phyloP scores from a whole-genome alignment of 345 rosid species.

The Rhizophora apiculata region DNA sequence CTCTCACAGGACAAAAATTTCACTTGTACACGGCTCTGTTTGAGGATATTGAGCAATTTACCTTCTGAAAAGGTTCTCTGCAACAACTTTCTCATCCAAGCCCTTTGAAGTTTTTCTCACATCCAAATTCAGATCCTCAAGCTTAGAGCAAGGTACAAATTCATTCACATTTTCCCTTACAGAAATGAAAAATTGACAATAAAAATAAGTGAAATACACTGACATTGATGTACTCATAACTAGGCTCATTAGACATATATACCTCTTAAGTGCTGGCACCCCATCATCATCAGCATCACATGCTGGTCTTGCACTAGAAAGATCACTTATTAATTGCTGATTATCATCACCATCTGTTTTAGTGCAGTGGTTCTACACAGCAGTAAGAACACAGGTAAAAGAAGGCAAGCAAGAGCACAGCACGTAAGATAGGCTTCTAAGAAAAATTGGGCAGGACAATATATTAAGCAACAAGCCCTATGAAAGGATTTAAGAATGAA shows the following conservation, averaged over 20 bases:
- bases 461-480: background rate
- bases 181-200: constrained; percentile 12
- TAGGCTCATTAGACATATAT: constrained; percentile 16
- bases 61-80: constrained; percentile 38
- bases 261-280: constrained; percentile 44
- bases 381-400: constrained; percentile 11
- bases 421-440: constrained; percentile 9
- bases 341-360: constrained; percentile 36
- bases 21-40: background rate
- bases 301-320: constrained; percentile 28
- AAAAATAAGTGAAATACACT: constrained; percentile 4
- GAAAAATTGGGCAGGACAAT: background rate
- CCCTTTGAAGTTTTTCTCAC: constrained; percentile 45
- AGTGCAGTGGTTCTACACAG: constrained; percentile 36
- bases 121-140: constrained; percentile 70
- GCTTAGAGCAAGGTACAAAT: constrained; percentile 73
- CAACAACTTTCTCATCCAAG: constrained; percentile 28
- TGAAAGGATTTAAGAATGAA: no score
- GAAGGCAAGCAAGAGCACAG: constrained; percentile 1
- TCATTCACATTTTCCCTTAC: constrained; percentile 43
- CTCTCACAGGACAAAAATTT: constrained; percentile 1
- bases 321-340: constrained; percentile 19
- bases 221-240: background rate
- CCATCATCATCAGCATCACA: constrained; percentile 31
- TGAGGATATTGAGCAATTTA: constrained; percentile 14